Percentiles rank a stretch among this genome's conserved stretches.
phyloP scores from a whole-genome alignment of 371 early-diverging fungal species.

The Mortierella sp. region DNA sequence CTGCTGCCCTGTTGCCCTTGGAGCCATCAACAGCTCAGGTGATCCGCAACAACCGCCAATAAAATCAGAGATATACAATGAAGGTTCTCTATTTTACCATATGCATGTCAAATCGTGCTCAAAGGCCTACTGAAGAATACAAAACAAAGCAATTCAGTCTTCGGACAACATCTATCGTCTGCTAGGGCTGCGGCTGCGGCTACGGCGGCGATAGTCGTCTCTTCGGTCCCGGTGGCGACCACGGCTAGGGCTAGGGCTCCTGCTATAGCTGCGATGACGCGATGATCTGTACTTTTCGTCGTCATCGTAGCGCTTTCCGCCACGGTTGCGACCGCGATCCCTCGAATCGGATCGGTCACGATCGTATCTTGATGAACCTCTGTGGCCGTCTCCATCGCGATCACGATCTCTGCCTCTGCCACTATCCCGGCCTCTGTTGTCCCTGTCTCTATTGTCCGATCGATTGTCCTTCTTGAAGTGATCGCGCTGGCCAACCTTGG shows the following conservation, averaged over 20 bases:
- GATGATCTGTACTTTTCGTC: slow-evolving; percentile 37
- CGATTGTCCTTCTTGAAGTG: slow-evolving; percentile 30
- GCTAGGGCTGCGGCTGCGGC: slow-evolving; percentile 35
- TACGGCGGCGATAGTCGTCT: slow-evolving; percentile 46
- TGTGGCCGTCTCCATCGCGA: slow-evolving; percentile 42
- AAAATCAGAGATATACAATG: neutral
- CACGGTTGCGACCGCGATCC: slow-evolving; percentile 23
- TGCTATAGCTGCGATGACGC: slow-evolving; percentile 35
- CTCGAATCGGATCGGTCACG: slow-evolving; percentile 44
- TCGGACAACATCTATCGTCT: slow-evolving; percentile 18
- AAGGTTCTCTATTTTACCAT: neutral
- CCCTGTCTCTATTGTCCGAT: slow-evolving; percentile 26
- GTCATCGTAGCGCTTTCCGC: slow-evolving; percentile 32
- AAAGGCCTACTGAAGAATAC: neutral
- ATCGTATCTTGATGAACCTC: slow-evolving; percentile 39
- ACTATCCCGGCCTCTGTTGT: slow-evolving; percentile 38
- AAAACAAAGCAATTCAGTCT: neutral
- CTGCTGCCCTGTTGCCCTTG: slow-evolving; percentile 69
- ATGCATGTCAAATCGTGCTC: neutral
- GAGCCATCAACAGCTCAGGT: slow-evolving; percentile 53
- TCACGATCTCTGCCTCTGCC: slow-evolving; percentile 59
- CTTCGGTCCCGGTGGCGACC: slow-evolving; percentile 38
- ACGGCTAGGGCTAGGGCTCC: slow-evolving; percentile 44
- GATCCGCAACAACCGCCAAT: slow-evolving; percentile 22
- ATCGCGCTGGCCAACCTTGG: slow-evolving; percentile 45